Evolutionary conservation across 1,139 yeast species (phyloP).

Genomic region (Zygosaccharomyces pseudobailii): DNA sequence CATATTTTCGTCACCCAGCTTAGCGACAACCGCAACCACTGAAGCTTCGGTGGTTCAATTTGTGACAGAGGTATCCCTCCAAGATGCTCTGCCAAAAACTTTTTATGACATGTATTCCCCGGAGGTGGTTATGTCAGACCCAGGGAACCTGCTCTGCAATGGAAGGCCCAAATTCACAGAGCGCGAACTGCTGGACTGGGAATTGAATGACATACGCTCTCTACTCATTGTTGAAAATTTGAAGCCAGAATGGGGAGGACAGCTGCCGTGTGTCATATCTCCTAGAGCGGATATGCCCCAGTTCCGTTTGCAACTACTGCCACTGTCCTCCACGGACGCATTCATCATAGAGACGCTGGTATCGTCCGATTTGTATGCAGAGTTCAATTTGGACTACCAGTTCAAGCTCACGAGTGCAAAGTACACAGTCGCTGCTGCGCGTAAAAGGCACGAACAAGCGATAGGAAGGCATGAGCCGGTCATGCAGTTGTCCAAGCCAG

Average conservation of each 20-base stretch:
- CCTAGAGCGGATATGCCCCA: conserved; percentile 22
- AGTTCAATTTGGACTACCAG: conserved; percentile 48
- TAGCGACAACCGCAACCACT: conserved; percentile 18
- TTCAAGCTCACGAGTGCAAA: conserved; percentile 55
- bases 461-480: conserved; percentile 24
- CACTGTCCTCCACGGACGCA: conserved; percentile 47
- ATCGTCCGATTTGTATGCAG: conserved; percentile 53
- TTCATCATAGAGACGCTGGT: conserved; percentile 46
- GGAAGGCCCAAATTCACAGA: conserved; percentile 60
- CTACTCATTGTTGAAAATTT: conserved; percentile 47
- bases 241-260: conserved; percentile 50
- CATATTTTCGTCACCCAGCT: conserved; percentile 28
- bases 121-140: conserved; percentile 40
- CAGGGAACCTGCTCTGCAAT: conserved; percentile 38
- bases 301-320: conserved; percentile 43
- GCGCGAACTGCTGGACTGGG: conserved; percentile 60
- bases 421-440: conserved; percentile 54
- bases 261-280: conserved; percentile 42
- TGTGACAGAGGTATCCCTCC: conserved; percentile 27
- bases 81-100: conserved; percentile 44
- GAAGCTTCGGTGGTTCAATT: conserved; percentile 13
- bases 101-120: conserved; percentile 54
- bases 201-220: conserved; percentile 58
- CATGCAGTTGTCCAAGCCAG: conserved; percentile 42
- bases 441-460: conserved; percentile 42